A percentile compares a stretch with the other conserved stretches of the same genome.
These are phyloP conservation scores for Vigna angularis DNA, from an alignment of 306 rosid species.

Conservation along the genomic window DNA sequence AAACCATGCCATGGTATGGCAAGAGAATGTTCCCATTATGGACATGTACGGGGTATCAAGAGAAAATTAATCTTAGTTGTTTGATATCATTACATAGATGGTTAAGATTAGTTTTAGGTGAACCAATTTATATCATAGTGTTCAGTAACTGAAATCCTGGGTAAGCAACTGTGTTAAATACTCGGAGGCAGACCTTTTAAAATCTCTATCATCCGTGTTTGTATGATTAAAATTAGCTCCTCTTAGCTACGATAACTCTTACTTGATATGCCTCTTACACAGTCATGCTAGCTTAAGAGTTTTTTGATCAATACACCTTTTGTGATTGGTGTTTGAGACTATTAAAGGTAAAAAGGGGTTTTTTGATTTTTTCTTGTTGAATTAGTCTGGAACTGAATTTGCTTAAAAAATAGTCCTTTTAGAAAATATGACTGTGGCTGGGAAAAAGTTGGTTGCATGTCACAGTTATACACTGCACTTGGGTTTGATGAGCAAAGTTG, in stretches of 20 bases:
- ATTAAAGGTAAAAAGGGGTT: not conserved
- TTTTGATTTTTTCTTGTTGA: not conserved
- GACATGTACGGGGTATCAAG: not conserved
- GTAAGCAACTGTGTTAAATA: not conserved
- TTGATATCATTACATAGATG: not conserved
- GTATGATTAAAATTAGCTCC: not conserved
- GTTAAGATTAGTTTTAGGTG: not conserved
- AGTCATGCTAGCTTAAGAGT: not conserved
- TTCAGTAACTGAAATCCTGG: not conserved
- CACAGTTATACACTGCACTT: not conserved
- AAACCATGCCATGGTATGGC: not conserved
- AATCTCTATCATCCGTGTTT: not conserved
- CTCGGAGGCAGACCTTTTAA: not conserved
- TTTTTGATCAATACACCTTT: not conserved
- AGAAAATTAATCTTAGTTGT: not conserved
- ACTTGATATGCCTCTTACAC: not conserved
- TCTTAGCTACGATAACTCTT: not conserved
- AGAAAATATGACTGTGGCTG: not conserved
- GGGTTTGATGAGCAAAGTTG: slow-evolving; percentile 7
- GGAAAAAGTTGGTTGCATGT: slow-evolving; percentile 24
- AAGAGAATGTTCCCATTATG: not conserved
- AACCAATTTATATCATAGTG: too few species aligned
- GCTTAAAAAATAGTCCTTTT: not conserved
- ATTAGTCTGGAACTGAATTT: not conserved
- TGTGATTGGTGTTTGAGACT: not conserved